Evolutionary conservation across 1,284 basidiomycete species (phyloP).

Genomic region (Gomphus bonarii): DNA sequence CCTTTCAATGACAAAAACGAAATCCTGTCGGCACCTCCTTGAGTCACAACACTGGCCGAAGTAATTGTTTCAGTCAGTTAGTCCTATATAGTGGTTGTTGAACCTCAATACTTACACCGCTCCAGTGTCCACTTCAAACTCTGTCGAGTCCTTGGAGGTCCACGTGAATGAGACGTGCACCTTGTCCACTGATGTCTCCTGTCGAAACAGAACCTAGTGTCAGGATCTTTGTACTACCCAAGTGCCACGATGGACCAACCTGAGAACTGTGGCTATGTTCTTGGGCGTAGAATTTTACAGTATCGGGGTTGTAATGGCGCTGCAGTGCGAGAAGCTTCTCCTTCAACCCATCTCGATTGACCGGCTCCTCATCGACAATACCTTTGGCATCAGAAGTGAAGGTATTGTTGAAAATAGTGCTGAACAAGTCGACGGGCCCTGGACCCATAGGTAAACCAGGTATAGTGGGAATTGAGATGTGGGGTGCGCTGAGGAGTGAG

Average conservation of each 20-base stretch:
- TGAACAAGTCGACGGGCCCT: constrained; percentile 7
- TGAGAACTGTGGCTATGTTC: neutral
- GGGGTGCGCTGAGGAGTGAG: constrained; percentile 1
- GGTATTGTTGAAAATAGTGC: constrained; percentile 3
- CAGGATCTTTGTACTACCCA: neutral
- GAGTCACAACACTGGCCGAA: neutral
- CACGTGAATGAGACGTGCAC: neutral
- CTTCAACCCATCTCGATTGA: constrained; percentile 2
- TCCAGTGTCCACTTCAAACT: neutral
- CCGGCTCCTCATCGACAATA: neutral
- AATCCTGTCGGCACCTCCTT: neutral
- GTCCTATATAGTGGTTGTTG: neutral
- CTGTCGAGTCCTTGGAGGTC: neutral
- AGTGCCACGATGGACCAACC: neutral
- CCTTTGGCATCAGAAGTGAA: constrained; percentile 1
- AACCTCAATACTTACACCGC: neutral
- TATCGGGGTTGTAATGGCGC: constrained; percentile 5
- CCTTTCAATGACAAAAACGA: neutral
- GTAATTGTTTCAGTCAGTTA: neutral
- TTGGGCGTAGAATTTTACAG: neutral
- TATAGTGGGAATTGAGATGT: constrained; percentile 2
- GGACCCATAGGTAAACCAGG: neutral
- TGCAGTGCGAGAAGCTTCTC: neutral
- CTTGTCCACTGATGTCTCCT: neutral
- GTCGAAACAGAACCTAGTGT: neutral